Base-by-base conservation (phyloP, 2,329 filamentous ascomycete genomes). In the Fusarium udum region DNA sequence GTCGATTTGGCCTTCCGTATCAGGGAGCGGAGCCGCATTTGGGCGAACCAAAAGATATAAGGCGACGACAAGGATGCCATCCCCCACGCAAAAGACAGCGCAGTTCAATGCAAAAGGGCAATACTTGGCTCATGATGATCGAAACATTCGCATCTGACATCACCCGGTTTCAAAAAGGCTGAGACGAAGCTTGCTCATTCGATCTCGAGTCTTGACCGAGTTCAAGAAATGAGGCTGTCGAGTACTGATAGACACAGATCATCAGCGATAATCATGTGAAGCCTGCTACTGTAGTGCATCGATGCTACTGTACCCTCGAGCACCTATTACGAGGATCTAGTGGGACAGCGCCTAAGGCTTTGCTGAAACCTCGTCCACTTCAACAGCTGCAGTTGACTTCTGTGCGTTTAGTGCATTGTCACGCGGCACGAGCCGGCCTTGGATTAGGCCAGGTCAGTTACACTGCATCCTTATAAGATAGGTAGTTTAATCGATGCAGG, bases 31-130 rank as follows among this genome's bases (percentile, higher is more conserved):
- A 66, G 60, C 63, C 60, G 26, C 60, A 64, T 36, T 5, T 32
- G 43, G 61, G 63, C 63, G 63, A 65, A 66, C 63, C 60, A 66
- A n/a, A 40, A n/a, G 20, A n/a, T 58, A 48, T 16, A 45, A 66
- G 48, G 48, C 48, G 34, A n/a, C n/a, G 9, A n/a, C 12, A 3
- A 24, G 31, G 8, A 12, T 32, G 7, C 15, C 46, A 49, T 56
- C 6, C 26, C 57, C 32, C 55, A 63, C 42, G n/a, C 55, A 34
- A 46, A 26, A 26, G 31, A 32, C 26, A 49, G 26, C 39, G 28
- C 20, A 10, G 12, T 31, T 55, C 39, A 39, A 43, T 43, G 22
- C 37, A 15, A 28, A 36, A 46, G n/a, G 16, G 34, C 32, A 31
- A 39, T 61, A 22, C 16, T 42, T 43, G 37, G 24, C 46, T 39